These are phyloP conservation scores for Fusarium sp. DNA, from an alignment of 2,329 filamentous ascomycete species.

Conservation along the genomic window DNA sequence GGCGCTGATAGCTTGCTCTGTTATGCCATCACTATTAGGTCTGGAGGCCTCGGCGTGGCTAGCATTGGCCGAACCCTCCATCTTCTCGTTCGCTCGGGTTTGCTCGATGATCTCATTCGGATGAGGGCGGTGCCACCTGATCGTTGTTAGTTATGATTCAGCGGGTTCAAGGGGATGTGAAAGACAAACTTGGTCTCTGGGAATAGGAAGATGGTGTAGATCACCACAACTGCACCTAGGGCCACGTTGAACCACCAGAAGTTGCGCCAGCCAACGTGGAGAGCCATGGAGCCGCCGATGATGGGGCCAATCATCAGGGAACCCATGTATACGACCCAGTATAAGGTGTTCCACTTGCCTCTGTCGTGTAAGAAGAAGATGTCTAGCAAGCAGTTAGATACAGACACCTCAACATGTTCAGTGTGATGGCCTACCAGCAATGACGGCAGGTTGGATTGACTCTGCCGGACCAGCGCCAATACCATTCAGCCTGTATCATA, in stretches of 20 bases:
- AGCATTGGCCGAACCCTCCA: not conserved
- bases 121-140: not conserved
- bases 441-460: not conserved
- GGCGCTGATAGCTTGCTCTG: not conserved
- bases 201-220: not conserved
- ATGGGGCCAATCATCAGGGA: not conserved
- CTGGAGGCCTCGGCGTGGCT: not conserved
- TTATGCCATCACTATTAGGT: not conserved
- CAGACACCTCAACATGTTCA: not conserved
- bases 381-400: not conserved
- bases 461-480: not conserved
- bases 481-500: not conserved
- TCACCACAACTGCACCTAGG: not conserved
- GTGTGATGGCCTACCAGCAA: not conserved
- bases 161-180: accelerated
- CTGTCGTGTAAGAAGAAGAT: not conserved
- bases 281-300: not conserved
- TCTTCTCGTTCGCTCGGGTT: not conserved
- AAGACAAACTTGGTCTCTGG: not conserved
- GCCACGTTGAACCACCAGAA: not conserved
- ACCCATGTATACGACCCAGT: not conserved
- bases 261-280: not conserved
- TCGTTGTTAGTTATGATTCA: not conserved
- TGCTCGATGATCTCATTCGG: not conserved
- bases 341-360: not conserved